Conservation (phyloP, 176 grass and related monocot genomes). For the Avena insularis region DNA sequence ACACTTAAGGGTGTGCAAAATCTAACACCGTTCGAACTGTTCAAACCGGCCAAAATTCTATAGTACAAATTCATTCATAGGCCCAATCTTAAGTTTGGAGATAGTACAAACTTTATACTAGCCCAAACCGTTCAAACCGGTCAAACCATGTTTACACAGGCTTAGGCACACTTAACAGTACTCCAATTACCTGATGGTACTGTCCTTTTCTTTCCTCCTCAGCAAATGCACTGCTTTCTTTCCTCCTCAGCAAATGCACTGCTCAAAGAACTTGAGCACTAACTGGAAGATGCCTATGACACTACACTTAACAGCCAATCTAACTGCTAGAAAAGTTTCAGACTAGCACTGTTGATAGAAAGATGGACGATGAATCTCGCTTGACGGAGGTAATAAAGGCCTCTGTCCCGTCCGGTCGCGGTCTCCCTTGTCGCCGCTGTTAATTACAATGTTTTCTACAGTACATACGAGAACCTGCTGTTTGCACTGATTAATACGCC, state of each 20-base stretch:
- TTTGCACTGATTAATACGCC: constrained; percentile 8
- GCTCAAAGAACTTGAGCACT: constrained; percentile 55
- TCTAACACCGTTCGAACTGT: too few relatives aligned
- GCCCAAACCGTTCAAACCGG: too few relatives aligned
- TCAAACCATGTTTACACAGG: too few relatives aligned
- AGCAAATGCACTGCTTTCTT: too few relatives aligned
- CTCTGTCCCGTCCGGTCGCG: background rate
- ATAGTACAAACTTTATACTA: too few relatives aligned
- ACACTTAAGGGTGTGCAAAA: too few relatives aligned
- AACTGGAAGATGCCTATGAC: constrained; percentile 49
- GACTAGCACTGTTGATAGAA: background rate
- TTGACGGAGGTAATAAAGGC: constrained; percentile 34
- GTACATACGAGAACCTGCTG: background rate
- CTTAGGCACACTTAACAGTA: too few relatives aligned
- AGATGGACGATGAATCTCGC: background rate
- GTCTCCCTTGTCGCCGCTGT: background rate
- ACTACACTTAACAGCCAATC: constrained; percentile 39
- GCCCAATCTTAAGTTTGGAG: too few relatives aligned
- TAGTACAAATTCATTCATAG: too few relatives aligned
- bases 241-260: constrained; percentile 49
- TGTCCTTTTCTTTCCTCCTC: too few relatives aligned
- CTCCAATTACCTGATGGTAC: too few relatives aligned
- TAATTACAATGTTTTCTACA: background rate
- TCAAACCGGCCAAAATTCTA: too few relatives aligned
- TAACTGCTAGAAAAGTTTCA: constrained; percentile 12